Percentiles rank a stretch among this genome's conserved stretches.
Evolutionary conservation across 2,329 filamentous ascomycete species (phyloP).

Genomic region (Talaromyces funiculosus): DNA sequence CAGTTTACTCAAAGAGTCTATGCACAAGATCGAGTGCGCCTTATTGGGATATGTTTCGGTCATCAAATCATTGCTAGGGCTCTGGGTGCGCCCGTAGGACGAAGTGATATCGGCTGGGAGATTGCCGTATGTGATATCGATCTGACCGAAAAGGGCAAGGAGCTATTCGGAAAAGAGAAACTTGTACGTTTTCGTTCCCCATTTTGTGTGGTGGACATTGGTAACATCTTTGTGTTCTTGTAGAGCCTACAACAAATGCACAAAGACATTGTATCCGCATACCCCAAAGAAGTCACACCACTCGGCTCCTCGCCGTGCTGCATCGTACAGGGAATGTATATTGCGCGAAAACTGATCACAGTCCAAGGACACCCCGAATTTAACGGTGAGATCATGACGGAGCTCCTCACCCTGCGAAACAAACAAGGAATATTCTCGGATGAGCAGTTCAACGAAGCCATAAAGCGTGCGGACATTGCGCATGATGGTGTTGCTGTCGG

Average conservation of each 20-base stretch:
- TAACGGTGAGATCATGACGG: conserved; percentile 32
- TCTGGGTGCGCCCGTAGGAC: conserved; percentile 60
- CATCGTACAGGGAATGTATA: conserved; percentile 74
- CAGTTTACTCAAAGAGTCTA: conserved; percentile 60
- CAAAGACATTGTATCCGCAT: conserved; percentile 64
- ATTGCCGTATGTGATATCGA: conserved; percentile 65
- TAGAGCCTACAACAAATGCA: conserved; percentile 73
- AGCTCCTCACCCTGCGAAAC: conserved; percentile 3
- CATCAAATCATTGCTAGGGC: conserved; percentile 79
- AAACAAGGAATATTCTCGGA: conserved; percentile 55
- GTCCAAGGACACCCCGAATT: conserved; percentile 89
- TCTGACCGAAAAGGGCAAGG: conserved; percentile 63
- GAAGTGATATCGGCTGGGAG: conserved; percentile 71
- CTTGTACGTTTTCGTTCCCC: conserved; percentile 41
- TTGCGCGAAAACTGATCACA: conserved; percentile 60
- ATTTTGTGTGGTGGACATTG: not conserved
- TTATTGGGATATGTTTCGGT: conserved; percentile 82
- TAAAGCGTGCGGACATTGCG: conserved; percentile 57
- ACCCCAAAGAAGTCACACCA: conserved; percentile 56
- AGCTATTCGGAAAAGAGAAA: conserved; percentile 63
- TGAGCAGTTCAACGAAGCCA: conserved; percentile 61
- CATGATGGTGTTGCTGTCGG: conserved; percentile 79
- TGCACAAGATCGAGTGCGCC: conserved; percentile 55
- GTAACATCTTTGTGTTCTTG: not conserved
- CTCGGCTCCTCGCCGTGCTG: conserved; percentile 64